Conservation (phyloP, 78 protist species). For the Dictyostelium intermedium region DNA sequence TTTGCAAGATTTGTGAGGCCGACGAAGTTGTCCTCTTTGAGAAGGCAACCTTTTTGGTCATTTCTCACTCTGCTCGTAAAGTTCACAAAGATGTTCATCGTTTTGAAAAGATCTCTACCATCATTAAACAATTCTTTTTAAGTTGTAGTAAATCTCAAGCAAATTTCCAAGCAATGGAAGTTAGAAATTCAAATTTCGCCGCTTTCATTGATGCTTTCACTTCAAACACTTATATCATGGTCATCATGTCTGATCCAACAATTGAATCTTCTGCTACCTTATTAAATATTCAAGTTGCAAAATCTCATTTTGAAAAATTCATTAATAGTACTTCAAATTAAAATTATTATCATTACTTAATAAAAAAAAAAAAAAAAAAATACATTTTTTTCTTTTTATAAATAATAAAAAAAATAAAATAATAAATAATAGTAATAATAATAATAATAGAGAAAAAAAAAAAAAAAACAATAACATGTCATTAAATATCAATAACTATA, state of each 20-base stretch:
- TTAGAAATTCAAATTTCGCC: slow-evolving; percentile 89
- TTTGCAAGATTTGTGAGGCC: slow-evolving; percentile 94
- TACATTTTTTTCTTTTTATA: background rate
- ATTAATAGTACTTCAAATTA: slow-evolving; percentile 20
- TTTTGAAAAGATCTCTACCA: slow-evolving; percentile 95
- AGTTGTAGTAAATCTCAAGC: slow-evolving; percentile 86
- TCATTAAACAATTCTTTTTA: slow-evolving; percentile 98
- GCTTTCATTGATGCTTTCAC: slow-evolving; percentile 97
- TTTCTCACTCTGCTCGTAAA: slow-evolving; percentile 88
- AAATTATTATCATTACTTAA: background rate
- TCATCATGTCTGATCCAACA: slow-evolving; percentile 91
- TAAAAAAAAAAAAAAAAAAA: background rate
- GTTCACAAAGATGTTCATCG: slow-evolving; percentile 89
- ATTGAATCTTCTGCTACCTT: slow-evolving; percentile 85
- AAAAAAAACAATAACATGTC: background rate
- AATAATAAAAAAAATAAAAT: no score
- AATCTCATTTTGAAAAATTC: slow-evolving; percentile 82
- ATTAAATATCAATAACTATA: no score
- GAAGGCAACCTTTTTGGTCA: slow-evolving; percentile 94
- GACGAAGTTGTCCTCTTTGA: slow-evolving; percentile 97
- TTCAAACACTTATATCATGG: slow-evolving; percentile 96
- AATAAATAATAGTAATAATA: no score
- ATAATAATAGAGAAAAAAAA: background rate
- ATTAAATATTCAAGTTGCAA: slow-evolving; percentile 79
- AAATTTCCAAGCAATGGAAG: slow-evolving; percentile 81